Evolutionary conservation across 129 eudicot genomes (phyloP).

Genomic region (Pulicaria dysenterica): DNA sequence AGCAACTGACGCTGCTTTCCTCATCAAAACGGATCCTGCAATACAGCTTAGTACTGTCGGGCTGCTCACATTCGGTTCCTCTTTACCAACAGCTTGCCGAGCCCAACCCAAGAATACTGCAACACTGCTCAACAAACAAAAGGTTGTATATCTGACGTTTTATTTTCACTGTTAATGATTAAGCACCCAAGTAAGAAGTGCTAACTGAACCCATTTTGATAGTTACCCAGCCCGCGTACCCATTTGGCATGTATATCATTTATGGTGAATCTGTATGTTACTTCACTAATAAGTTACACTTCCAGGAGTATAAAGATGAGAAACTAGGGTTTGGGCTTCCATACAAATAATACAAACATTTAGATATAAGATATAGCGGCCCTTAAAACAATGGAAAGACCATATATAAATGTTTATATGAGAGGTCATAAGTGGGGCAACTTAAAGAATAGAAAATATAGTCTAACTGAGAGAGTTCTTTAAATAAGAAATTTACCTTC

Average conservation of each 20-base stretch:
- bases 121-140: constrained; percentile 51
- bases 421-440: background rate
- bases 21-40: constrained; percentile 79
- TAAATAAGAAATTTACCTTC: constrained; percentile 56
- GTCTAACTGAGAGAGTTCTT: background rate
- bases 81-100: constrained; percentile 51
- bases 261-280: too few species aligned
- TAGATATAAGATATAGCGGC: too few species aligned
- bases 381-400: background rate
- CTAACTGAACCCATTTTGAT: too few species aligned
- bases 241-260: background rate
- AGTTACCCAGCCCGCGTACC: background rate
- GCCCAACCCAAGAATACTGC: constrained; percentile 93
- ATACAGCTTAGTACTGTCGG: constrained; percentile 76
- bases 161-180: too few species aligned
- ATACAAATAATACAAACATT: too few species aligned
- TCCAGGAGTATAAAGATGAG: too few species aligned
- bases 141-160: too few species aligned
- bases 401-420: background rate
- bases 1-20: constrained; percentile 89
- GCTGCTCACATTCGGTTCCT: constrained; percentile 31
- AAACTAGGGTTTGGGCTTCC: too few species aligned
- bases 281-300: too few species aligned
- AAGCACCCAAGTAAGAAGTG: too few species aligned
- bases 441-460: background rate